Evolutionary conservation across 306 rosid genomes (phyloP), one percentile per base, ranked within the genome.

Genomic region (Crataegus laevigata): DNA sequence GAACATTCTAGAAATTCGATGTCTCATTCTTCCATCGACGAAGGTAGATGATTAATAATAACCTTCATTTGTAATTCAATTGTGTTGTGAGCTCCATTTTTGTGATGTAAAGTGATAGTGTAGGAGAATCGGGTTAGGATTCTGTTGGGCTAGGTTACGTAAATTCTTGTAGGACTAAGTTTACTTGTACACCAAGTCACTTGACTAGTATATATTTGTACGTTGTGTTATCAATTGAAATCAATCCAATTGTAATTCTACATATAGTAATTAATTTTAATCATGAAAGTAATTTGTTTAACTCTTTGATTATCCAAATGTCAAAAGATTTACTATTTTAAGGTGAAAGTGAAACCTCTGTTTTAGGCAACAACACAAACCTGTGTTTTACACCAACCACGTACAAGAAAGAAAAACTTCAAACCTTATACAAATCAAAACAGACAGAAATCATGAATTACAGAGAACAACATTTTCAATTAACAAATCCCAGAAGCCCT

Each of bases 1-100:
- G 97, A 93, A 4, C 88, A 76, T 82, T 93, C 98, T 13, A 85
- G 91, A 79, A 93, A 93, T 73, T 89, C 93, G 57, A 89, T 91
- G 1, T 91, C 97, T 36, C 42, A 78, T 78, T 93, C 98, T 72
- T 93, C 98, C 25, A 75, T 88, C 66, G 90, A 84, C 18, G 94
- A 89, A 82, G 96, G 93, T 45, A 84, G 93, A 85, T 57, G 26
- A 22, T 57, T 57, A 57, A 22, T 43, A n/a, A 28, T 42, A 4
- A 60, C 15, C 69, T 42, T 21, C 60, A 40, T 61, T 38, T 73
- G 77, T 73, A 19, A 43, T 43, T 28, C 21, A 26, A 8, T 24
- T 8, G 36, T 26, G 69, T 29, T 28, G 32, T 11, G 22, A 25
- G 29, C 43, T 11, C 40, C 38, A 72, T 18, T 21, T 73, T 61